Evolutionary conservation across 306 rosid genomes (phyloP).

Genomic region (Trifolium fragiferum): DNA sequence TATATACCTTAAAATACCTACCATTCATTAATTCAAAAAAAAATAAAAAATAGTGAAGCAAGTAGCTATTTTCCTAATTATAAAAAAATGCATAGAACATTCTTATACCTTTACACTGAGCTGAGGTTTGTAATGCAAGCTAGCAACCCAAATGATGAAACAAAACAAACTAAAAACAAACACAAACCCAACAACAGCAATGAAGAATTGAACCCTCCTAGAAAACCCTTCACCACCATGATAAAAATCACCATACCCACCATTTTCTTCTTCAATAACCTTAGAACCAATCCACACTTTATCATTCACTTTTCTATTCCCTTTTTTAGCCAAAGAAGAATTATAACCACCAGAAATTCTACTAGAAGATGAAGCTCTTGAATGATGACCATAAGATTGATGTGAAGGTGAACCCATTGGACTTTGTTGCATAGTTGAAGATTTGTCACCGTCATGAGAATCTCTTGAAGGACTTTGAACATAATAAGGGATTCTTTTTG

Average conservation of each 20-base stretch:
- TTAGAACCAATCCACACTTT: conserved; percentile 70
- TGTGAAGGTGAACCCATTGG: conserved; percentile 78
- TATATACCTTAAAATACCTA: neutral
- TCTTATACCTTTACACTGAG: conserved; percentile 66
- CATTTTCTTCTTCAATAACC: conserved; percentile 77
- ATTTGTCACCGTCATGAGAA: conserved; percentile 86
- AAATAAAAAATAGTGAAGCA: conserved; percentile 13
- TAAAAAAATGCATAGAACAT: neutral
- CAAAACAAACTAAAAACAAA: conserved; percentile 65
- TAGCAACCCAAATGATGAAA: conserved; percentile 72
- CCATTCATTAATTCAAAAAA: conserved; percentile 3
- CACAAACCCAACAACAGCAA: conserved; percentile 61
- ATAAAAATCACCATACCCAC: conserved; percentile 48
- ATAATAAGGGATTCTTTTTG: conserved; percentile 67
- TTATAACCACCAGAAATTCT: conserved; percentile 73
- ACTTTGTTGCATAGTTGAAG: conserved; percentile 62
- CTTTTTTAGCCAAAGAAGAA: conserved; percentile 46
- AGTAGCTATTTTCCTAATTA: neutral
- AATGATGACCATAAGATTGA: conserved; percentile 70
- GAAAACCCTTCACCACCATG: conserved; percentile 46
- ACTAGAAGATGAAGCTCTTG: conserved; percentile 70
- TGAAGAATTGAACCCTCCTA: conserved; percentile 55
- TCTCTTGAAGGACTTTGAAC: conserved; percentile 83
- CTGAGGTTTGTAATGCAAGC: conserved; percentile 62
- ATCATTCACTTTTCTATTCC: conserved; percentile 44